phyloP scores from a whole-genome alignment of 192 early-diverging fungal species.

The Allomyces macrogynus region DNA sequence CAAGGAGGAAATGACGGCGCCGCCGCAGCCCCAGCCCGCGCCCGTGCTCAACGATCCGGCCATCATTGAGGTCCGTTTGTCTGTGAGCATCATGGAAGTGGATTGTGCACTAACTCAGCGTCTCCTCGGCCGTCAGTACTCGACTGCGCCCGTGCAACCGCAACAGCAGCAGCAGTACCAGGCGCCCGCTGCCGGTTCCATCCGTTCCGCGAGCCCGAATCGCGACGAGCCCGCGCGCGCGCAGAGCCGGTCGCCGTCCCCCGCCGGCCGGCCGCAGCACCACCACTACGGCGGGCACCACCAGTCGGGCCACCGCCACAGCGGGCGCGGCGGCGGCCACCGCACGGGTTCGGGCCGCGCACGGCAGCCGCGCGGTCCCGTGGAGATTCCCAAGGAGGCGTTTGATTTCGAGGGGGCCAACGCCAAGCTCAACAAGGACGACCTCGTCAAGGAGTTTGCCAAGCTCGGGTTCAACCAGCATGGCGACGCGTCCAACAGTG shows the following conservation, averaged over 20 bases:
- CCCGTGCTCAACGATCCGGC: conserved; percentile 67
- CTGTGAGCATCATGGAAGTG: no score
- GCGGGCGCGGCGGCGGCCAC: conserved; percentile 19
- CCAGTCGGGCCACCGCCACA: conserved; percentile 9
- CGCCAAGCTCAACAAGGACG: conserved; percentile 81
- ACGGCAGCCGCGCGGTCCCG: conserved; percentile 17
- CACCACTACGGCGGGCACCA: conserved; percentile 10
- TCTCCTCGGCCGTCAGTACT: conserved; percentile 2
- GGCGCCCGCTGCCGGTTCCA: conserved; percentile 1
- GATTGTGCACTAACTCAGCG: no score
- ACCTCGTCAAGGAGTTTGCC: conserved; percentile 52
- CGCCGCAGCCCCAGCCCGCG: conserved; percentile 26
- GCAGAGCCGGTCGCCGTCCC: no score
- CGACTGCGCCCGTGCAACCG: conserved; percentile 15
- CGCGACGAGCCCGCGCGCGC: no score
- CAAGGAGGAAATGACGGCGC: conserved; percentile 26
- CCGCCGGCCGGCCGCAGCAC: conserved; percentile 13
- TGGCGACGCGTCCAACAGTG: conserved; percentile 3
- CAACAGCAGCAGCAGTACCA: conserved; percentile 11
- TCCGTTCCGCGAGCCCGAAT: conserved; percentile 2
- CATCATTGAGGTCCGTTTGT: conserved; percentile 23
- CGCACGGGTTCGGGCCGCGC: conserved; percentile 14
- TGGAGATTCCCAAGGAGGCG: conserved; percentile 54
- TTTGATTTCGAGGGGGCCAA: conserved; percentile 95
- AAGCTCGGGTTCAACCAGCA: conserved; percentile 21